Base-by-base conservation (phyloP, 2,329 filamentous ascomycete genomes). In the Penicillium sp. region DNA sequence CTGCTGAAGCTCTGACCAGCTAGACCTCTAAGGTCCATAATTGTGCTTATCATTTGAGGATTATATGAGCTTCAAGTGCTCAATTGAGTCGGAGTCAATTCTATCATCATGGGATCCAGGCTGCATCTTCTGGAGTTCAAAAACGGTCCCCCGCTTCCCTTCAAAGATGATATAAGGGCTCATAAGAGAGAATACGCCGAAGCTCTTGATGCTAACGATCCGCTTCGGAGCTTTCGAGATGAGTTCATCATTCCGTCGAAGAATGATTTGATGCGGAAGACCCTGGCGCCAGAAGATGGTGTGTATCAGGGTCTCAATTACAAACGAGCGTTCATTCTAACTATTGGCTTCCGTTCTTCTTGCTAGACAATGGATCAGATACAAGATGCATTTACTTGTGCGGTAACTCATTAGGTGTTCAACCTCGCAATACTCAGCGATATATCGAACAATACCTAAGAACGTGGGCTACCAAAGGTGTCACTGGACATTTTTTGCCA, bases 361-460 rank as follows among this genome's bases (percentile, higher is more conserved):
- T 30, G 36, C 43, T 25, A 36, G 35, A 51, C 14, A 67, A 70
- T 34, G 60, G 71, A 16, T 61, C 62, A 12, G 59, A 75, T n/a
- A 72, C 76, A 25, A 72, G 74, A 40, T 80, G 78, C 51, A 84
- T 89, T 51, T 96, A 95, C 69, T 83, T 96, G 55, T 92, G 89
- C 58, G 91, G 91, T 49, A 95, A 95, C 73, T 95, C 89, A 0
- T 79, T 95, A 1, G 90, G 90, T 31, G 80, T 92, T 3, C 90
- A 95, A 67, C 89, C 91, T 37, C 82, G 80, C 54, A 79, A 80
- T 12, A 83, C 85, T 0, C 76, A 80, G 14, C 73, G 78, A 13
- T 84, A 88, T 54, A 72, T 95, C 54, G 75, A 84, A 38, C 79
- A 82, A 4, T 89, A 95, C 58, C 79, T 95, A 1, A 80, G 86